Conservation (phyloP, 768 basidiomycete genomes). For the Auricularia sp. region DNA sequence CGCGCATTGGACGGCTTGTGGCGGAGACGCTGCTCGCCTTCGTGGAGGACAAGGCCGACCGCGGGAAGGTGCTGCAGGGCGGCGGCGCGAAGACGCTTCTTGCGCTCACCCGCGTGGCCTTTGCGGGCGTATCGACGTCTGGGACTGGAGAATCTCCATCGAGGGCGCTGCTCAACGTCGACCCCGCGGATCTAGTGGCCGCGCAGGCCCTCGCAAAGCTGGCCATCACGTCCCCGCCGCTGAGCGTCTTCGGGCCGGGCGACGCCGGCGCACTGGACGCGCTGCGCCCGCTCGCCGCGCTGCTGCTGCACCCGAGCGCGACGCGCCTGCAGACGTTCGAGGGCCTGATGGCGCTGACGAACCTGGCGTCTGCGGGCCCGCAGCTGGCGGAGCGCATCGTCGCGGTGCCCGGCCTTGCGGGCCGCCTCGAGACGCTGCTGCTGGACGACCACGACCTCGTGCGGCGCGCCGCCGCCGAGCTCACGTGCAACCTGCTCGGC, state of each 20-base stretch:
- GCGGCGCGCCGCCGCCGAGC: conserved; percentile 79
- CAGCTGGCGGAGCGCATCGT: conserved; percentile 60
- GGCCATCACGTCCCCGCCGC: conserved; percentile 81
- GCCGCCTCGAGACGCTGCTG: conserved; percentile 60
- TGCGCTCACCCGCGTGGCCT: conserved; percentile 42
- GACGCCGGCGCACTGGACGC: conserved; percentile 67
- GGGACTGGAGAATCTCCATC: conserved; percentile 20
- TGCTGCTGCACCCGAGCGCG: conserved; percentile 60
- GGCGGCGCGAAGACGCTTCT: conserved; percentile 65
- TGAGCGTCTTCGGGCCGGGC: conserved; percentile 84
- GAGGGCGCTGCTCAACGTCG: conserved; percentile 22
- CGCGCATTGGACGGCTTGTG: conserved; percentile 44
- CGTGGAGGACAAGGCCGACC: conserved; percentile 64
- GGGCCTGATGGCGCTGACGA: conserved; percentile 91
- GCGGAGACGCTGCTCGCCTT: conserved; percentile 60
- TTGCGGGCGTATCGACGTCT: conserved; percentile 1
- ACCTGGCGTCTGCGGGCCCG: conserved; percentile 70
- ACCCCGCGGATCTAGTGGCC: conserved; percentile 42
- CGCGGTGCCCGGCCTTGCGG: conserved; percentile 33
- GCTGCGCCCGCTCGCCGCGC: conserved; percentile 66
- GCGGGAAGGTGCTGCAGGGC: conserved; percentile 65
- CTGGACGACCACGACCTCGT: conserved; percentile 76
- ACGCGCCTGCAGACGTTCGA: conserved; percentile 82
- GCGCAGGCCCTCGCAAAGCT: conserved; percentile 90
- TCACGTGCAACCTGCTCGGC: conserved; percentile 82